Base-by-base conservation (phyloP, 495 filamentous ascomycete genomes). In the Cudoniella acicularis region DNA sequence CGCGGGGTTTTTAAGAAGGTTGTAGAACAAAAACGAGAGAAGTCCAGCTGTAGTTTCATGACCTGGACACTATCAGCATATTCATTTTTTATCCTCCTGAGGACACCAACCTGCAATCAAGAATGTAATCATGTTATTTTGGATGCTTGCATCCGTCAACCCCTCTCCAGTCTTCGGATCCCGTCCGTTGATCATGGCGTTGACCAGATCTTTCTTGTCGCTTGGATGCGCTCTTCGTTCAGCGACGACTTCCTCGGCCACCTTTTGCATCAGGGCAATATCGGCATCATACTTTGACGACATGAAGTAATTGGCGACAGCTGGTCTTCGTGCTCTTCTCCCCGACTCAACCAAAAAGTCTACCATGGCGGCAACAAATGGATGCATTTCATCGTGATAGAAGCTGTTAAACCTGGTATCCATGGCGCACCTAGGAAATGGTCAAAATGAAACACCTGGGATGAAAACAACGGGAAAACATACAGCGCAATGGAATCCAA, bases 121-220 rank as follows among this genome's bases (percentile, higher is more conserved):
- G 62, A 90, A 89, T 0, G 87, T 90, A 49, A 87, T 83, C 72
- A 92, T 83, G 65, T 91, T 88, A 67, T 89, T 75, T 21, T 85
- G 75, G 64, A 90, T 86, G 49, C 75, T 82, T 3, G 77, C 68
- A 50, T 87, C 82, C 13, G 69, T 76, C 66, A 91, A 74, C 16
- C 79, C 79, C 52, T 82, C 68, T 0, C 88, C 88, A 1, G 87
- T 90, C 71, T 84, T 80, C 9, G 80, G 75, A 69, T 88, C 89
- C 0, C 76, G 79, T 17, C 86, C 85, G 10, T 82, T 72, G 45
- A 93, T 70, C 82, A 93, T 84, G 6, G 84, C 84, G 64, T 83
- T 82, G 3, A 92, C 73, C 18, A 92, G 73, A 71, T 92, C 89
- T 54, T 86, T 85, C 57, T 84, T 85, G 25, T 82, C 75, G 10